phyloP scores from a whole-genome alignment of 164 flowering plant genomes.

The Saururus chinensis region DNA sequence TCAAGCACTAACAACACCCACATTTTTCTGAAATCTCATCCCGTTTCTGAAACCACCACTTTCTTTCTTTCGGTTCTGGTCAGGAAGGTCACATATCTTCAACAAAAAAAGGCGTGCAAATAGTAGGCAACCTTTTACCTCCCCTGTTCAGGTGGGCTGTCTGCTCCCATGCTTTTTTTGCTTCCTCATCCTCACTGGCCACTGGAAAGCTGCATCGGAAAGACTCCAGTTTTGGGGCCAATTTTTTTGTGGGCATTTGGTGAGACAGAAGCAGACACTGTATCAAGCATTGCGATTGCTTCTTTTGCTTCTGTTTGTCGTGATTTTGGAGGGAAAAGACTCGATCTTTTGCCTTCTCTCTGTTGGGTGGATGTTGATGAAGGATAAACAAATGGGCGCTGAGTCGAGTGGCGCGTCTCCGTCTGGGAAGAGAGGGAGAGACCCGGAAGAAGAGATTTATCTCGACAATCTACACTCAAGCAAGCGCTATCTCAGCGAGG shows the following conservation, averaged over 20 bases:
- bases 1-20: no score
- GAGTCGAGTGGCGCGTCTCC: conserved; percentile 47
- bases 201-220: no score
- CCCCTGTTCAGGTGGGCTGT: no score
- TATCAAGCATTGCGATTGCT: neutral
- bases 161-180: no score
- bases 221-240: no score
- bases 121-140: no score
- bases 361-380: neutral
- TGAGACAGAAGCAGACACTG: neutral
- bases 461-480: conserved; percentile 85
- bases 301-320: neutral
- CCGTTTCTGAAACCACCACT: no score
- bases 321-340: neutral
- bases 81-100: no score
- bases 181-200: no score
- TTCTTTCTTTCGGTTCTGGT: no score
- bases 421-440: conserved; percentile 61
- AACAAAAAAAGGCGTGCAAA: no score
- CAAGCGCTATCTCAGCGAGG: conserved; percentile 96
- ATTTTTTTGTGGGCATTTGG: neutral
- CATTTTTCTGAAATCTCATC: no score
- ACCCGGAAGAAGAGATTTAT: conserved; percentile 89
- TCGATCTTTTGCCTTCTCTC: neutral
- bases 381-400: conserved; percentile 25